Base-by-base conservation (phyloP, 345 rosid species). In the Hibiscus tridactylites region DNA sequence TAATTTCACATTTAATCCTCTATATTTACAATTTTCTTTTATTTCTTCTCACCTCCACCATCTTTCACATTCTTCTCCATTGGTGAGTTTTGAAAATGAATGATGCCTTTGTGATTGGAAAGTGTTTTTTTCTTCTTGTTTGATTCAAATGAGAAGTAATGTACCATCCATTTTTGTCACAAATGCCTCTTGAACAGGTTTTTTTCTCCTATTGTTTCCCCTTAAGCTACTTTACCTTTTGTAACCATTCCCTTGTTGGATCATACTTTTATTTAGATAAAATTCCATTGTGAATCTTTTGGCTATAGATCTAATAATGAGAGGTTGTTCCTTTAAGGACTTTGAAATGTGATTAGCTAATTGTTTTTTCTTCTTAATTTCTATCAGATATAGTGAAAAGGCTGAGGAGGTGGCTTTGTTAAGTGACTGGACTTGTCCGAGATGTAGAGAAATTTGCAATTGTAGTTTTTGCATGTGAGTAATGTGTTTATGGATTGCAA, bases 141-240 rank as follows among this genome's bases (percentile, higher is more conserved):
- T 21, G 21, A 21, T 21, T 21, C 21, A 21, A 65, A 61, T 26
- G 61, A 66, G 26, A 79, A 79, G 52, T 57, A 33, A 56, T 79
- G 84, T 29, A 46, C 70, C 1, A 6, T 47, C 13, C 71, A 63
- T 9, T 74, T 35, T 61, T 78, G 82, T 71, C 76, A 57, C 17
- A 78, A 78, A 42, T 81, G 78, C 70, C 80, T 81, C 66, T 26
- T 42, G 6, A 81, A 78, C 76, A 73, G 78, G 79, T 81, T 31
- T n/a, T 21, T 39, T 21, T 21, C 21, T 39, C 52, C 0, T 28
- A 8, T 29, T 0, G 37, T 52, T 6, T 28, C 44, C 17, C n/a
- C 9, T 6, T 54, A 15, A 17, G 0, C 39, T n/a, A 24, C 44
- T 5, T 70, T 19, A 28, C 28, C 2, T 26, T 50, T 70, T 53